Evolutionary conservation across 768 basidiomycete species (phyloP).

Genomic region (Lactarius sanguifluus): DNA sequence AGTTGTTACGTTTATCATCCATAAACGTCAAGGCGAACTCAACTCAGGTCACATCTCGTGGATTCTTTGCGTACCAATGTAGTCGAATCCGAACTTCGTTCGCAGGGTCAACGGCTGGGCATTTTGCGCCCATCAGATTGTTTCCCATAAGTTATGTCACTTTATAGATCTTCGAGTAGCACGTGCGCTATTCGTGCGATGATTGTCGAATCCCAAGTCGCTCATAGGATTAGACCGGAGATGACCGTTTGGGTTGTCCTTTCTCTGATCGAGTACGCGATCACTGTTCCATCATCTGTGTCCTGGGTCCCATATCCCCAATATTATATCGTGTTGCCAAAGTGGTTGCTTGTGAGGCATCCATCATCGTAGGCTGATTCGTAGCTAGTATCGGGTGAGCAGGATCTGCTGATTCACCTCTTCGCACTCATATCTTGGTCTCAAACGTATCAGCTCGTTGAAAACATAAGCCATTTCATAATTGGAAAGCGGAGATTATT

Average conservation of each 20-base stretch:
- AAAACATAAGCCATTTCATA: constrained; percentile 52
- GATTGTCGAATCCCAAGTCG: constrained; percentile 29
- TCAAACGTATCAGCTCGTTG: constrained; percentile 57
- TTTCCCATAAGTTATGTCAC: not conserved
- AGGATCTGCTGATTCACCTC: constrained; percentile 70
- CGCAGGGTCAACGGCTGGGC: constrained; percentile 24
- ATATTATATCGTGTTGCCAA: constrained; percentile 59
- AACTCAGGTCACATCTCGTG: constrained; percentile 45
- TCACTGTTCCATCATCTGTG: constrained; percentile 39
- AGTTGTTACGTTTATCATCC: constrained; percentile 47
- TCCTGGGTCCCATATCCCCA: constrained; percentile 42
- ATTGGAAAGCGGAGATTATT: not conserved
- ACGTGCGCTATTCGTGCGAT: constrained; percentile 35
- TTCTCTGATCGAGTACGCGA: constrained; percentile 49
- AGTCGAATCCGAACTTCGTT: not conserved
- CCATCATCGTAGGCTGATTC: too few species aligned
- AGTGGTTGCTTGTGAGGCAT: constrained; percentile 60
- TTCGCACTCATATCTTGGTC: constrained; percentile 69
- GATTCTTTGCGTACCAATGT: constrained; percentile 37
- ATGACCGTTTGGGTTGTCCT: constrained; percentile 42
- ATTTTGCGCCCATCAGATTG: constrained; percentile 9
- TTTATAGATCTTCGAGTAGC: constrained; percentile 33
- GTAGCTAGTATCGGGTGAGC: constrained; percentile 53
- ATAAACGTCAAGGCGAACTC: constrained; percentile 40
- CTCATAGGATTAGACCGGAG: constrained; percentile 39